Percentiles rank a stretch among this genome's conserved stretches.
Evolutionary conservation across 495 filamentous ascomycete genomes (phyloP).

Genomic region (Astrocystis sublimbata): DNA sequence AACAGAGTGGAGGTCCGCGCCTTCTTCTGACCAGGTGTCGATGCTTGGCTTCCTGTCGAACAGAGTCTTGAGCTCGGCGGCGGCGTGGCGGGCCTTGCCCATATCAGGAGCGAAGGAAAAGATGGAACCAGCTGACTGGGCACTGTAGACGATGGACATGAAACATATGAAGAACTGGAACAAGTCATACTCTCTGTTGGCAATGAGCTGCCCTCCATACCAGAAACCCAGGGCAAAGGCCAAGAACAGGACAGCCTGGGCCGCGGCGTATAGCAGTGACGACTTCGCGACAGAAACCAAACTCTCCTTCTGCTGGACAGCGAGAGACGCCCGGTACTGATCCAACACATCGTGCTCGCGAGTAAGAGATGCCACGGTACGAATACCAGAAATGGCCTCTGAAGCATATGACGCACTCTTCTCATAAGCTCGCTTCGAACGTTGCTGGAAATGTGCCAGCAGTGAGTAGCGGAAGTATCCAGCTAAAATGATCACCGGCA

Average conservation of each 20-base stretch:
- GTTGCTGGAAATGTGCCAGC: constrained; percentile 70
- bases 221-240: constrained; percentile 86
- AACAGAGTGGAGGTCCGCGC: constrained; percentile 57
- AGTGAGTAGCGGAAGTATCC: constrained; percentile 88
- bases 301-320: constrained; percentile 59
- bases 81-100: constrained; percentile 84
- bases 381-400: constrained; percentile 86
- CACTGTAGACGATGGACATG: constrained; percentile 74
- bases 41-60: constrained; percentile 77
- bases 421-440: constrained; percentile 72
- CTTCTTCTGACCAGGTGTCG: constrained; percentile 79
- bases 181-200: constrained; percentile 61
- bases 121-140: constrained; percentile 82
- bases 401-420: constrained; percentile 79
- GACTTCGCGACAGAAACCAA: constrained; percentile 66
- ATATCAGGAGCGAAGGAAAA: constrained; percentile 87
- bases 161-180: constrained; percentile 84
- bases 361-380: constrained; percentile 88
- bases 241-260: constrained; percentile 77
- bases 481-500: constrained; percentile 75
- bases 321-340: constrained; percentile 70
- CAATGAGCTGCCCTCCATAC: constrained; percentile 83
- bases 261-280: constrained; percentile 73
- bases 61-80: constrained; percentile 70
- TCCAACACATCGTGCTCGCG: constrained; percentile 76